Base-by-base conservation (phyloP, 208 protist species). In the Histomonas meleagridis region DNA sequence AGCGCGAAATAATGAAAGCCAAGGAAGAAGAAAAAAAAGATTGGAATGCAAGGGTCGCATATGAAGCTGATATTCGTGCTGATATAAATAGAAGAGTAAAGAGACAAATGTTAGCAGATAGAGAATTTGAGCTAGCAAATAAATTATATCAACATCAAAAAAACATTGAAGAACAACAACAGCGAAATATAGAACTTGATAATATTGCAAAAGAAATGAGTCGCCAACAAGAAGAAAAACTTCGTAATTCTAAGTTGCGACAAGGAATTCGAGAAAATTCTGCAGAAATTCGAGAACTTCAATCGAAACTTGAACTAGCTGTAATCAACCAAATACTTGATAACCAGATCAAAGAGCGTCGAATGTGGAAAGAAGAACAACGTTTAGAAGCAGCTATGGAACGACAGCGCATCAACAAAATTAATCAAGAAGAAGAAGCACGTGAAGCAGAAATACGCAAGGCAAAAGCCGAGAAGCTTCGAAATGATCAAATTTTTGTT, bases 251-350 rank as follows among this genome's bases (percentile, higher is more conserved):
- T 18, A 86, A 86, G 55, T 38, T 38, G 12, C 23, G 76, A 38
- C 43, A 86, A 49, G 76, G 40, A 55, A 5, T 86, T 18, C 38
- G 76, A 0, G 76, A 86, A 86, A 46, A 86, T 10, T 14, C 46
- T n/a, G 46, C 76, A 86, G 76, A 86, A 86, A 51, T 86, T 9
- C 40, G 76, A n/a, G 76, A 86, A 55, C 38, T 86, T 10, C 23
- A 18, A 16, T 0, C 35, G 5, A 86, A 86, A 55, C 46, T 86
- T 51, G 12, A 40, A 57, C 51, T 46, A 38, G 76, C 76, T 3
- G 55, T 86, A 12, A 55, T 86, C 4, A 86, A 86, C 55, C 76
- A 86, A 55, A 86, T 18, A 43, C 12, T 43, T 38, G 76, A 86
- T 49, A 51, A 57, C 46, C 76, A 86, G 55, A 86, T 86, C 7